Evolutionary conservation across 192 early-diverging fungal genomes (phyloP).

Genomic region (Entomortierella parvispora): DNA sequence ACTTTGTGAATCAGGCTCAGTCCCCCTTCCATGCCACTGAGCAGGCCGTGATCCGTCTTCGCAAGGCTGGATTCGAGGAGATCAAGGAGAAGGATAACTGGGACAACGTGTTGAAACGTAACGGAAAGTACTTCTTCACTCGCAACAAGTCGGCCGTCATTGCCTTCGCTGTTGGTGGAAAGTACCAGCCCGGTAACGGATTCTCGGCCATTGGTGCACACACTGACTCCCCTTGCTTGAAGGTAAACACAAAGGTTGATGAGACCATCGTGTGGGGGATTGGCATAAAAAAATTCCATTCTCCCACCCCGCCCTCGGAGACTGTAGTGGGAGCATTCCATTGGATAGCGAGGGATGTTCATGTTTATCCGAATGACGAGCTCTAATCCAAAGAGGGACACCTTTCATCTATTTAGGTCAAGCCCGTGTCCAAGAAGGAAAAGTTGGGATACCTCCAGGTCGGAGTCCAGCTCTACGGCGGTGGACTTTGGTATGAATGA

Average conservation of each 20-base stretch:
- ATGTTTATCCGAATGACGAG: background rate
- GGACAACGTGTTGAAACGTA: constrained; percentile 72
- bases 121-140: constrained; percentile 97
- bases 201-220: constrained; percentile 95
- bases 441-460: constrained; percentile 90
- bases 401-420: constrained; percentile 65
- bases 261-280: too few relatives aligned
- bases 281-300: background rate
- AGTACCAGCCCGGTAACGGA: constrained; percentile 85
- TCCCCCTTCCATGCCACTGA: constrained; percentile 98
- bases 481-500: constrained; percentile 82
- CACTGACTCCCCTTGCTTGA: constrained; percentile 97
- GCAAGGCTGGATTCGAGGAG: constrained; percentile 83
- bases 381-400: background rate
- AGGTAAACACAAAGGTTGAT: constrained; percentile 57
- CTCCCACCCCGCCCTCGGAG: too few relatives aligned
- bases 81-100: constrained; percentile 92
- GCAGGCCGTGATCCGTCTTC: constrained; percentile 75
- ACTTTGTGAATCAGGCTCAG: constrained; percentile 92
- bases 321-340: background rate
- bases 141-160: constrained; percentile 89
- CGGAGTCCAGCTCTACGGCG: constrained; percentile 92
- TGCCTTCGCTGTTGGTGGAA: constrained; percentile 94
- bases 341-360: too few relatives aligned
- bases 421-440: constrained; percentile 94